Base-by-base conservation (phyloP, 225 moss, liverwort and hornwort species). In the Sphagnum tenellum region DNA sequence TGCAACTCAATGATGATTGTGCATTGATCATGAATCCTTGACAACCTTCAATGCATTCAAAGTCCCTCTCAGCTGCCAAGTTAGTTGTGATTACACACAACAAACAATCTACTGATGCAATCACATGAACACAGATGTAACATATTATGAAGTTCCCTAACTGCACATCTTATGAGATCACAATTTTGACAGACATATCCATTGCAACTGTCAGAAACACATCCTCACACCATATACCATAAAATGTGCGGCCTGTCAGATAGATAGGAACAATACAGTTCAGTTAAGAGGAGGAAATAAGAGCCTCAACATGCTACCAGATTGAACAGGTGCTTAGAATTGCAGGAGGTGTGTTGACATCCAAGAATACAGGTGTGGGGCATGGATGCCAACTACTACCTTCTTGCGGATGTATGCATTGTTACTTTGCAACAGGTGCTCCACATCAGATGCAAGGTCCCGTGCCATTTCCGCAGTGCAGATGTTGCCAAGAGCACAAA, bases 381-480 rank as follows among this genome's bases (percentile, higher is more conserved):
- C 12, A 58, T 58, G 44, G 58, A 58, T 66, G 29, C 5, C 46
- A 51, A 63, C 63, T 67, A 74, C 64, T 56, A 98, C 96, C 92
- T 98, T 98, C 83, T 98, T 98, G 67, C 90, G 83, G 75, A 98
- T 79, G 76, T 98, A 98, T 48, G 90, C 71, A 67, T 98, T 89
- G 70, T 82, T 89, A 72, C 85, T 85, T 59, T 75, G 72, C 44
- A 93, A 77, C 47, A 92, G 71, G 66, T 86, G 90, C 68, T 87
- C 92, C 29, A 98, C 90, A 69, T 92, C 96, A 44, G 73, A 66
- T 11, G 92, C 80, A 72, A 98, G 85, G 73, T 98, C 96, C 64
- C 82, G 79, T 50, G 90, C 89, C 96, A 98, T 98, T 74, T 93
- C 76, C 71, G 87, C 71, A 44, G 96, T 90, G 71, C 96, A 93